Percentiles rank a stretch among this genome's conserved stretches.
These are phyloP conservation scores for Terana coerulea DNA, from an alignment of 768 basidiomycete genomes.

Conservation along the genomic window DNA sequence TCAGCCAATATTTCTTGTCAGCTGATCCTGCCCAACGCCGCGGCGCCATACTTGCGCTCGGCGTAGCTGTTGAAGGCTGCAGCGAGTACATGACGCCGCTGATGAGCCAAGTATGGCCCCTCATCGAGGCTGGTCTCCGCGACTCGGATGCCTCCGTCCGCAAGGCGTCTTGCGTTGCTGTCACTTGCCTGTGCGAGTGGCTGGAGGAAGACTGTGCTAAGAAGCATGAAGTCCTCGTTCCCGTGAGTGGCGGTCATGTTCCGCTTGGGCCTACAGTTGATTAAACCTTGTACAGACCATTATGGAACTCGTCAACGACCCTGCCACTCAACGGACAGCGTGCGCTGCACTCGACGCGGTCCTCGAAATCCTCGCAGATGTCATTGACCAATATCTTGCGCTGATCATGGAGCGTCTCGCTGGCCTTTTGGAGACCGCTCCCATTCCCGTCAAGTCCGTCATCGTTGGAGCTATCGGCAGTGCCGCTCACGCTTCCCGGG, in stretches of 20 bases:
- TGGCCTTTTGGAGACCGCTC: constrained; percentile 80
- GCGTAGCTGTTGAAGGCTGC: constrained; percentile 95
- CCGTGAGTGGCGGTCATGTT: constrained; percentile 48
- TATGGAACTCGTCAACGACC: constrained; percentile 86
- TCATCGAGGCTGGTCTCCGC: constrained; percentile 83
- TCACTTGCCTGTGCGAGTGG: constrained; percentile 97
- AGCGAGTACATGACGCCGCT: constrained; percentile 96
- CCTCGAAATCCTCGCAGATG: constrained; percentile 89
- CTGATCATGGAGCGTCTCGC: constrained; percentile 94
- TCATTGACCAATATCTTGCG: constrained; percentile 86
- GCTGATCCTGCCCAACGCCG: constrained; percentile 77
- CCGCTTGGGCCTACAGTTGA: background rate
- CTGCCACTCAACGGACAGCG: constrained; percentile 84
- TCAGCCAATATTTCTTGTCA: constrained; percentile 82
- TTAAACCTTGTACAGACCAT: constrained; percentile 53
- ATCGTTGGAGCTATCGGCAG: constrained; percentile 98
- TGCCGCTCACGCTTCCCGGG: constrained; percentile 94
- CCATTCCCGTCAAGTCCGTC: constrained; percentile 86
- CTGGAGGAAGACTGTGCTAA: constrained; percentile 87
- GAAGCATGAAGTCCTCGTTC: constrained; percentile 81
- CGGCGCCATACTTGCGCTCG: constrained; percentile 91
- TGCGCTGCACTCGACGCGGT: constrained; percentile 96
- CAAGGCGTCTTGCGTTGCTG: constrained; percentile 93
- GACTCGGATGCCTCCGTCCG: constrained; percentile 84
- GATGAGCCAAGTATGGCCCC: constrained; percentile 89